Evolutionary conservation across 2,329 filamentous ascomycete species (phyloP), one percentile per base, ranked within the genome.

Genomic region (Hymenoscyphus salicellus): DNA sequence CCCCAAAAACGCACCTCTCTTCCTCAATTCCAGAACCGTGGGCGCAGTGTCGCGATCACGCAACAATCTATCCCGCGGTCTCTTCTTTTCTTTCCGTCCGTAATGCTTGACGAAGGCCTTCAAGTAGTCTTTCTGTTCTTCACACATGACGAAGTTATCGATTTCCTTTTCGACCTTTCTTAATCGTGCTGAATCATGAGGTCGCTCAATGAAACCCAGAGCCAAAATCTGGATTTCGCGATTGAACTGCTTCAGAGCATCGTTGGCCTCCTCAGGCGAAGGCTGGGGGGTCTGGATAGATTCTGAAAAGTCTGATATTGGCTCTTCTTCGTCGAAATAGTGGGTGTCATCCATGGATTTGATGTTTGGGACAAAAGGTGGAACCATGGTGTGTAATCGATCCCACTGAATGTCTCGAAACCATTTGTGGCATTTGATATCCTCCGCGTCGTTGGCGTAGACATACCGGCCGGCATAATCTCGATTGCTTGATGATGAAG

Each of bases 351-450:
- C 88, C 68, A 83, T 80, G 33, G 81, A 80, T 46, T 81, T 81
- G 28, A 97, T 87, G 10, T 86, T 83, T 0, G 94, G 94, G 0
- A 96, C 80, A 72, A 96, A 94, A 0, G 93, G 93, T 0, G 94
- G 93, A 8, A 80, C 80, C 63, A 86, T 83, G 38, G 84, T 78
- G 72, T 95, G 90, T 17, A 97, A 77, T 0, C 84, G 84, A 16
- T 90, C 86, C 95, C 92, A 98, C 0, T 86, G 84, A 17, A 96
- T 86, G 59, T 87, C 86, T 63, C 83, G 83, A 79, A 98, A 98
- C 84, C 94, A 98, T 11, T 86, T 85, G 77, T 98, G 95, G 3
- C 83, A 79, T 75, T 96, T 97, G 80, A 98, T 96, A 63, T 97
- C 93, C 68, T 91, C 86, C 1, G 91, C 93, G 72, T 96, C 93